Evolutionary conservation across 1,284 basidiomycete genomes (phyloP).

Genomic region (Marasmius fiardii): DNA sequence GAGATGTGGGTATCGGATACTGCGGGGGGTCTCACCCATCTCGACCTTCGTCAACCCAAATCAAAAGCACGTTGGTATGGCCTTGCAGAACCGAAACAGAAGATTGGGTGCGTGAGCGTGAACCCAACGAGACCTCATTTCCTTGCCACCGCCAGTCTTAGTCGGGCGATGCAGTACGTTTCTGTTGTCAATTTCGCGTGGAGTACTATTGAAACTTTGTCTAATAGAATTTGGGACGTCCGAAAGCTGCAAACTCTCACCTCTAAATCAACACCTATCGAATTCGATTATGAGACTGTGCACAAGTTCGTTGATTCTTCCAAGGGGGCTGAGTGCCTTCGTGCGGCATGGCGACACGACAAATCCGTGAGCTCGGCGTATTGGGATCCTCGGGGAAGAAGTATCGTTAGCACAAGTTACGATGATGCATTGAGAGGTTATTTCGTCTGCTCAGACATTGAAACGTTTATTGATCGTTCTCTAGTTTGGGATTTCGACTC

Average conservation of each 20-base stretch:
- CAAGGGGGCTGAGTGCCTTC: constrained; percentile 48
- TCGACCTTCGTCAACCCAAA: constrained; percentile 65
- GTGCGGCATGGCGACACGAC: constrained; percentile 63
- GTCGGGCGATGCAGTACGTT: constrained; percentile 56
- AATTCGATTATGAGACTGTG: constrained; percentile 50
- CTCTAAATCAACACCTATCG: constrained; percentile 29
- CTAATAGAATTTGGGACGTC: constrained; percentile 69
- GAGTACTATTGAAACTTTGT: not conserved
- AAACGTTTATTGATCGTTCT: constrained; percentile 1
- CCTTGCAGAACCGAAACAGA: constrained; percentile 66
- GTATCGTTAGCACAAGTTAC: constrained; percentile 78
- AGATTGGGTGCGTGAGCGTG: constrained; percentile 73
- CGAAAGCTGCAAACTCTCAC: constrained; percentile 53
- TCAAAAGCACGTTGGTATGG: constrained; percentile 56
- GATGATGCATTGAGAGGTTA: constrained; percentile 64
- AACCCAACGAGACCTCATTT: constrained; percentile 68
- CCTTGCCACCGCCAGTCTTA: constrained; percentile 72
- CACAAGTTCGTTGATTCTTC: constrained; percentile 45
- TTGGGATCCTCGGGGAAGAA: constrained; percentile 74
- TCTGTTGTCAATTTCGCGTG: not conserved
- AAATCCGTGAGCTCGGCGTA: constrained; percentile 78
- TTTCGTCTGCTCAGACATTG: constrained; percentile 1
- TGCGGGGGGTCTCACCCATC: constrained; percentile 62
- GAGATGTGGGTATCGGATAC: constrained; percentile 81
- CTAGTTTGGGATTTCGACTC: constrained; percentile 72